Evolutionary conservation across 1,284 basidiomycete species (phyloP), one percentile per base, ranked within the genome.

Genomic region (Calocybe gambosa): DNA sequence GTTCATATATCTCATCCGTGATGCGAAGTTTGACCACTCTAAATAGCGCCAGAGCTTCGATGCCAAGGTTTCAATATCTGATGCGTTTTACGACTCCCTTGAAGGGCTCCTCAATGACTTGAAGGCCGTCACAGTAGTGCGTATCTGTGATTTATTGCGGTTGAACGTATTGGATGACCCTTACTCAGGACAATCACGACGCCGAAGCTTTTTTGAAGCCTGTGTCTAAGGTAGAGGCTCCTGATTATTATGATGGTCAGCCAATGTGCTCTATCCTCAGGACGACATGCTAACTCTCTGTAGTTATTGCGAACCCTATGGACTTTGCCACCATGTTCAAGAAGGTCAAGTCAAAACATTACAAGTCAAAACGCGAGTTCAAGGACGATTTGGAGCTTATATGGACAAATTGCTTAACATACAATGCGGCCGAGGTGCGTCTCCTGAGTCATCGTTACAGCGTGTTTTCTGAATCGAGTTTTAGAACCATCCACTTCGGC

Each of bases 361-460:
- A 97, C 78, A 95, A 94, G 69, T 89, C 82, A 45, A 98, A 99
- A 69, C 77, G 80, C 50, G 89, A 95, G 59, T 99, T 99, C 65
- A 85, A 86, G 52, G 84, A 88, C 51, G 96, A 99, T 66, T 71
- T 99, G 37, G 89, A 95, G 56, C 78, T 96, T 51, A 98, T 99
- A 56, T 99, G 95, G 95, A 82, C 85, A 45, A 99, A 99, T 59
- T 98, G 95, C 64, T 78, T 89, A 55, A 80, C 78, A 9, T 99
- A 98, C 67, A 99, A 99, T 63, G 85, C 87, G 19, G 79, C 84
- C 13, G 88, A 92, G 66, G 93, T 92, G 57, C 50, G 82, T 72
- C 33, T 25, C 19, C 12, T 0, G 12, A 35, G 10, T n/a, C 25
- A 23, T 12, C 23, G 35, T 37, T 36, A 20, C 23, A 21, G 23